Evolutionary conservation across 148 eudicot genomes (phyloP).

Genomic region (Cornus controversa): DNA sequence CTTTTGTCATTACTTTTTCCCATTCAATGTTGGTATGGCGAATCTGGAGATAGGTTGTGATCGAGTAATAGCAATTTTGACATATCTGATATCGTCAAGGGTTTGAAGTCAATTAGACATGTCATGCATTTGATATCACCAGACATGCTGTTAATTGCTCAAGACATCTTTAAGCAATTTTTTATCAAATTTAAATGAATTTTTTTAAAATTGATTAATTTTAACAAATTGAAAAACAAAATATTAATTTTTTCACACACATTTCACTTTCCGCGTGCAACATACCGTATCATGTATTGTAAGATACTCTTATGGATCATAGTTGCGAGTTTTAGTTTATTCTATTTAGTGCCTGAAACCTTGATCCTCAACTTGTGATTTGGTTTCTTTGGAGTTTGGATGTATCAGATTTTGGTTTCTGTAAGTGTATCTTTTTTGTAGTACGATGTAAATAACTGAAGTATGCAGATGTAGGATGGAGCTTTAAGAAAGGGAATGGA

Average conservation of each 20-base stretch:
- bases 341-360: neutral
- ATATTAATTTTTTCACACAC: too few species aligned
- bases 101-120: neutral
- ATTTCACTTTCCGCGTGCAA: too few species aligned
- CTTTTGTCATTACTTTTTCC: neutral
- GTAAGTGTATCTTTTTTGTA: neutral
- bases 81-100: neutral
- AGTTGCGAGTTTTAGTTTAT: too few species aligned
- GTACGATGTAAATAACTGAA: neutral
- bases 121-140: neutral
- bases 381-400: neutral
- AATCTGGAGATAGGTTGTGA: neutral
- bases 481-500: too few species aligned
- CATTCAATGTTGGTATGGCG: neutral
- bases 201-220: too few species aligned
- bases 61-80: neutral
- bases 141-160: too few species aligned
- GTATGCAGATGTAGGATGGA: neutral
- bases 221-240: too few species aligned
- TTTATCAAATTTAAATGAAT: too few species aligned
- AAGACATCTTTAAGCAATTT: too few species aligned
- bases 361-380: neutral
- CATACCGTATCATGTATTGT: too few species aligned
- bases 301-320: too few species aligned
- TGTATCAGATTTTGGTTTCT: neutral